Conservation (phyloP, 225 moss, liverwort and hornwort genomes). For the Polytrichum commune region DNA sequence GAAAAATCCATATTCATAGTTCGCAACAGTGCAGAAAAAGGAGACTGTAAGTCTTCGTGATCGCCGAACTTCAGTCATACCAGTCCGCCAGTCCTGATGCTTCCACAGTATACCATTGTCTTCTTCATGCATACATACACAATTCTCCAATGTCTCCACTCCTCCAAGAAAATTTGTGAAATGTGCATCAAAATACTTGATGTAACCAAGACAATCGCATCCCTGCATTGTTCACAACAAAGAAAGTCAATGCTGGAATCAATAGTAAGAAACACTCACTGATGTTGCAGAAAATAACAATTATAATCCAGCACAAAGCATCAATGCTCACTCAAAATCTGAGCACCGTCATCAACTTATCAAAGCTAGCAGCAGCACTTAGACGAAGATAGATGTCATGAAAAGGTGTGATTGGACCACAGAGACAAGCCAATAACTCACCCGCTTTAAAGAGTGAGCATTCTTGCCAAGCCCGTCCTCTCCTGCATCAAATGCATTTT, state of each 20-base stretch:
- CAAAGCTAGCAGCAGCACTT: too few relatives aligned
- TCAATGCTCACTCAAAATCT: too few relatives aligned
- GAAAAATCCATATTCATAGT: constrained; percentile 95
- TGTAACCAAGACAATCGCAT: constrained; percentile 94
- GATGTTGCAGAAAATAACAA: too few relatives aligned
- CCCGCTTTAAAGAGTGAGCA: constrained; percentile 89
- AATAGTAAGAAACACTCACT: too few relatives aligned
- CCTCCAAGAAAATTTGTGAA: constrained; percentile 92
- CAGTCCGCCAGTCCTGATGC: constrained; percentile 96
- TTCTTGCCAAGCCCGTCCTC: constrained; percentile 97
- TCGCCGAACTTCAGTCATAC: constrained; percentile 93
- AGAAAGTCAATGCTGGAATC: too few relatives aligned
- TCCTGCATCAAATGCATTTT: constrained; percentile 97
- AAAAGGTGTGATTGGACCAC: too few relatives aligned
- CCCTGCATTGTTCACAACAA: constrained; percentile 41
- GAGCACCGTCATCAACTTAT: too few relatives aligned
- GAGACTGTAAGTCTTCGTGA: constrained; percentile 89
- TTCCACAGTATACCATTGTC: constrained; percentile 95
- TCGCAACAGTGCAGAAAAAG: constrained; percentile 97
- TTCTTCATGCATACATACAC: constrained; percentile 99
- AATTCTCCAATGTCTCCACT: constrained; percentile 95
- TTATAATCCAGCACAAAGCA: too few relatives aligned
- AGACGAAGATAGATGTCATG: too few relatives aligned
- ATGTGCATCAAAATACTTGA: constrained; percentile 94
- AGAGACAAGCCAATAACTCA: constrained; percentile 16